These are phyloP conservation scores for Cordyceps farinosa DNA, from an alignment of 2,329 filamentous ascomycete genomes.

Conservation along the genomic window DNA sequence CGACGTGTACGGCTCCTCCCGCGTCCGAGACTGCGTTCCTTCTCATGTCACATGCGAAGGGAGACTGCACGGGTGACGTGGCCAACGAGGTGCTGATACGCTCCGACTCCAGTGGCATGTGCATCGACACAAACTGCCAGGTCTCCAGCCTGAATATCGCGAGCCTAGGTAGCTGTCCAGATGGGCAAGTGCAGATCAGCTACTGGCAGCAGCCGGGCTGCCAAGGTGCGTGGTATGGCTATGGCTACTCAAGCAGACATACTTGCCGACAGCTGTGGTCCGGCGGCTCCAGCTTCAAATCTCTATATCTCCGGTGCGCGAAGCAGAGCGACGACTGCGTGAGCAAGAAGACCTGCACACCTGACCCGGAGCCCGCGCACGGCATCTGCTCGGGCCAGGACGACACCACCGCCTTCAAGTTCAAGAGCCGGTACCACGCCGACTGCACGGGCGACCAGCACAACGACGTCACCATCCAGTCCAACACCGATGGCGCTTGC, in stretches of 20 bases:
- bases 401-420: neutral
- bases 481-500: constrained; percentile 2
- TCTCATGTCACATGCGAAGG: neutral
- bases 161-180: neutral
- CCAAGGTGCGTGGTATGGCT: neutral
- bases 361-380: neutral
- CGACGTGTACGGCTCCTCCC: neutral
- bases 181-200: neutral
- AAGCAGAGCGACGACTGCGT: neutral
- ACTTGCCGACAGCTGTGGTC: constrained; percentile 7
- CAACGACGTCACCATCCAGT: constrained; percentile 4
- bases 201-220: neutral
- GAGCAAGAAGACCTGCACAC: constrained; percentile 1
- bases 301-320: neutral
- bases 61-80: constrained; percentile 1
- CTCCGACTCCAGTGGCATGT: neutral
- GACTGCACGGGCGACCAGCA: constrained; percentile 16
- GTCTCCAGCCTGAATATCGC: neutral
- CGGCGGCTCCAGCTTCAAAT: neutral
- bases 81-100: neutral
- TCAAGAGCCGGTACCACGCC: constrained; percentile 11
- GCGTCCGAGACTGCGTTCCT: constrained; percentile 2
- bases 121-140: constrained; percentile 1
- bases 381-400: constrained; percentile 1
- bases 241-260: neutral